Conservation (phyloP, 306 rosid genomes). For the Echinosophora koreensis region DNA sequence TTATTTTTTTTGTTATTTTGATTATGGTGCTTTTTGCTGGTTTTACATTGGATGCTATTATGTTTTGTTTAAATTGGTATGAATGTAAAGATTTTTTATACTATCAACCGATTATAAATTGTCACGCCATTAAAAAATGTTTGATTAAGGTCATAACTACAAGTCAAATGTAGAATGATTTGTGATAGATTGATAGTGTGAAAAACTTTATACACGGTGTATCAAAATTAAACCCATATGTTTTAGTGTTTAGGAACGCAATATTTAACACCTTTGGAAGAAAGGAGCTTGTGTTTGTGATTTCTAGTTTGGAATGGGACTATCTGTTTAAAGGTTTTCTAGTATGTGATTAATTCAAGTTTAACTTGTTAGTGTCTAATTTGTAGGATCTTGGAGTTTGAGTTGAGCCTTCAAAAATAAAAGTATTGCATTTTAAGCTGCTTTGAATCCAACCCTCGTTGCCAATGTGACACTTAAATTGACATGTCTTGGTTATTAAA, state of each 20-base stretch:
- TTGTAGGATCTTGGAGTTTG: constrained; percentile 15
- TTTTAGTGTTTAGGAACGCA: background rate
- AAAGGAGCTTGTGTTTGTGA: background rate
- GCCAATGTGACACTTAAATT: background rate
- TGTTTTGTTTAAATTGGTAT: background rate
- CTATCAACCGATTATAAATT: too few relatives aligned
- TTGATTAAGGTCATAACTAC: too few relatives aligned
- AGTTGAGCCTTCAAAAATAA: background rate
- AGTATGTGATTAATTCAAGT: background rate
- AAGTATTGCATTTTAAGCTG: constrained; percentile 8
- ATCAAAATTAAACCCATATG: too few relatives aligned
- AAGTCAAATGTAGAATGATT: too few relatives aligned
- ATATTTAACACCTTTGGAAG: background rate
- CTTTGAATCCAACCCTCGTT: background rate
- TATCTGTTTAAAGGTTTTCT: background rate
- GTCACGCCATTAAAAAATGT: too few relatives aligned
- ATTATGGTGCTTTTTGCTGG: background rate
- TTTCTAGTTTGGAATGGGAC: constrained; percentile 1
- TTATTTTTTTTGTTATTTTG: background rate
- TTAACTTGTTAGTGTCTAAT: constrained; percentile 17
- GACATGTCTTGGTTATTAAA: background rate
- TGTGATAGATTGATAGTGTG: too few relatives aligned
- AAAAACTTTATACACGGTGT: too few relatives aligned
- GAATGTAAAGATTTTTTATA: too few relatives aligned
- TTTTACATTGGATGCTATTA: background rate